phyloP scores from a whole-genome alignment of 495 filamentous ascomycete genomes.

The Cenococcum geophilum region DNA sequence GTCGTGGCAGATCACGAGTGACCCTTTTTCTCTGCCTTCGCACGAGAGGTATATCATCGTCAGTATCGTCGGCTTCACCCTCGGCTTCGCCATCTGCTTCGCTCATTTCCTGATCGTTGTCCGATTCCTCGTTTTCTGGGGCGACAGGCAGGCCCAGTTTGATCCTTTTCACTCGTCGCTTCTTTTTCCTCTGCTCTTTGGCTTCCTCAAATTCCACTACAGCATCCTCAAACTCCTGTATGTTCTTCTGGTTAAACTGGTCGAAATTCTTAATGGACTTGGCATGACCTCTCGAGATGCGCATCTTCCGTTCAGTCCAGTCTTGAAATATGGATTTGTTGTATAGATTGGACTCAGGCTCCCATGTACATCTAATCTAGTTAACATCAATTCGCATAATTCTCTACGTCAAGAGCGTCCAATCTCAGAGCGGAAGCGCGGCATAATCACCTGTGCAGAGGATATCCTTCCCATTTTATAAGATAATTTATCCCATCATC shows the following conservation, averaged over 20 bases:
- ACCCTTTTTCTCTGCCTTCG: neutral
- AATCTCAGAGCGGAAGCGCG: too few relatives aligned
- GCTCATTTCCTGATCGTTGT: neutral
- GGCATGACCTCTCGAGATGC: neutral
- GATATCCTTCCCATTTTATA: conserved; percentile 25
- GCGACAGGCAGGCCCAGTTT: conserved; percentile 2
- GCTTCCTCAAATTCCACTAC: neutral
- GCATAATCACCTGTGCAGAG: conserved; percentile 12
- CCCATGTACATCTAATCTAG: conserved; percentile 23
- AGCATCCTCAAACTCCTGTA: conserved; percentile 1
- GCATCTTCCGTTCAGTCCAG: conserved; percentile 1
- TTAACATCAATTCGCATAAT: too few relatives aligned
- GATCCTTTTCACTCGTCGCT: conserved; percentile 18
- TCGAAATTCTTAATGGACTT: neutral
- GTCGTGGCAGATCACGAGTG: neutral
- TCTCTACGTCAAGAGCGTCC: too few relatives aligned
- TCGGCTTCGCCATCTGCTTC: neutral
- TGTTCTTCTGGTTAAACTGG: neutral
- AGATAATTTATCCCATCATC: conserved; percentile 15
- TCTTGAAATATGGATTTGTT: neutral
- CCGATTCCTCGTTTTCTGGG: neutral
- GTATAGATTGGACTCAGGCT: conserved; percentile 14
- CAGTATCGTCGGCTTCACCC: neutral
- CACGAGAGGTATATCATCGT: neutral
- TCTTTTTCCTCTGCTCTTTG: conserved; percentile 1